Percentiles rank a stretch among this genome's conserved stretches.
These are phyloP conservation scores for Erodium texanum DNA, from an alignment of 441 rosid genomes.

Conservation along the genomic window DNA sequence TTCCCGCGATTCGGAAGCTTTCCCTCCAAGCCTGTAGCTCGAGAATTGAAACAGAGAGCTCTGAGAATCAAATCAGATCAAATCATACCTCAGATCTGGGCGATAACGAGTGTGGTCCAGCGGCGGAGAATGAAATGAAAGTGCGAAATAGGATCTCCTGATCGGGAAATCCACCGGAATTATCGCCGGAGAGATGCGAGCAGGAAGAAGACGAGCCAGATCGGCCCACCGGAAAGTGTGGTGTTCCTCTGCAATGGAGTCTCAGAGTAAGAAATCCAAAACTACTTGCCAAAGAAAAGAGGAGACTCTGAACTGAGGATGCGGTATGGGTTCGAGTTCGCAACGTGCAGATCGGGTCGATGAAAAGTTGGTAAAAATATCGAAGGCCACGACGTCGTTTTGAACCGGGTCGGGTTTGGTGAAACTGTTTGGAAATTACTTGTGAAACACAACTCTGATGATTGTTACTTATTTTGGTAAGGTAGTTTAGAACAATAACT, in stretches of 20 bases:
- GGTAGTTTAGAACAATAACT: not conserved
- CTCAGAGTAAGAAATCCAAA: not conserved
- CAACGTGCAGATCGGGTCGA: not conserved
- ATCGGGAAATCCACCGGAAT: not conserved
- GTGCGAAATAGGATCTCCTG: not conserved
- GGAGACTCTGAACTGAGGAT: not conserved
- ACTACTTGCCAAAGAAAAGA: not conserved
- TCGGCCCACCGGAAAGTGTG: not conserved
- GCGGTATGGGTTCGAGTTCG: not conserved
- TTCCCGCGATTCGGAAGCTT: not conserved
- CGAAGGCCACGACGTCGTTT: not conserved
- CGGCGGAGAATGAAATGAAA: not conserved
- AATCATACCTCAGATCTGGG: constrained; percentile 4
- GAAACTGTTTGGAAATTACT: not conserved
- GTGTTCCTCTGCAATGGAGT: not conserved
- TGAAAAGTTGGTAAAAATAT: not conserved
- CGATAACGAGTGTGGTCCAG: not conserved
- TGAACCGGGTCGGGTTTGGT: not conserved
- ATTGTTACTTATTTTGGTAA: not conserved
- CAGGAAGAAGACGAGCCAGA: not conserved
- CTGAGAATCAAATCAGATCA: not conserved
- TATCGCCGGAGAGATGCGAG: constrained; percentile 1
- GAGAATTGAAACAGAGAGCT: not conserved
- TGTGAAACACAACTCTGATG: not conserved
- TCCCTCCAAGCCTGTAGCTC: not conserved